phyloP scores from a whole-genome alignment of 495 filamentous ascomycete species.

The Sporormia fimetaria region DNA sequence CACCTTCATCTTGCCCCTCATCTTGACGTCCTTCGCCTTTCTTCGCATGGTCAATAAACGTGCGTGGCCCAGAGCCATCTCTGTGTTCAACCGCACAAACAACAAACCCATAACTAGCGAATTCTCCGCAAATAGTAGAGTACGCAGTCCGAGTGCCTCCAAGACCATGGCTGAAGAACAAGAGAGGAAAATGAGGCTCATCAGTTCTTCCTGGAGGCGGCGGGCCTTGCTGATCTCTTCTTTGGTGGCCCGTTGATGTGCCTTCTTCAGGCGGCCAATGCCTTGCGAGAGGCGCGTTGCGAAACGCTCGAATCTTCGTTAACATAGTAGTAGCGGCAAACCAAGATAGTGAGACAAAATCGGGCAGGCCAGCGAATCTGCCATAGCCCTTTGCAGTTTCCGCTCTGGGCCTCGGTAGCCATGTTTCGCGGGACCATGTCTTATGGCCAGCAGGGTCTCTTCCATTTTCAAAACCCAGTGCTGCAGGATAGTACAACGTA shows the following conservation, averaged over 20 bases:
- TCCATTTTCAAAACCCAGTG: constrained; percentile 17
- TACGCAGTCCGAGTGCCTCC: constrained; percentile 37
- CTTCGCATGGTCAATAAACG: constrained; percentile 33
- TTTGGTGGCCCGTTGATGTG: constrained; percentile 23
- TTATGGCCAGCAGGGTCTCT: constrained; percentile 24
- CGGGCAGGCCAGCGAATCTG: constrained; percentile 39
- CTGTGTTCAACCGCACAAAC: constrained; percentile 37
- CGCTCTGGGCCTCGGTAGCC: constrained; percentile 42
- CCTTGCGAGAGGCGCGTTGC: constrained; percentile 38
- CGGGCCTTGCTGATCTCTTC: constrained; percentile 26
- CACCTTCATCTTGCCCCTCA: constrained; percentile 21
- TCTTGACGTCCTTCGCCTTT: constrained; percentile 23
- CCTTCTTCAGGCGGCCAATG: constrained; percentile 36
- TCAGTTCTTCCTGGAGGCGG: constrained; percentile 25
- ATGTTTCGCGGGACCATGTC: constrained; percentile 39
- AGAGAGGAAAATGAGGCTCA: constrained; percentile 34
- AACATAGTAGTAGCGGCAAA: constrained; percentile 43
- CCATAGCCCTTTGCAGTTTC: constrained; percentile 43
- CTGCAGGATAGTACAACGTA: constrained; percentile 33
- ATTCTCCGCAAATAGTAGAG: constrained; percentile 37
- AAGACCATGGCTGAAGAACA: constrained; percentile 39
- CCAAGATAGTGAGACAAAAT: constrained; percentile 35
- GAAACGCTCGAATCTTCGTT: constrained; percentile 46
- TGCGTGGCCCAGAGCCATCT: constrained; percentile 36
- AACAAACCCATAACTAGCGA: constrained; percentile 39